A percentile compares a stretch with the other conserved stretches of the same genome.
phyloP scores from a whole-genome alignment of 2,329 filamentous ascomycete species.

The Aspergillus proliferans region DNA sequence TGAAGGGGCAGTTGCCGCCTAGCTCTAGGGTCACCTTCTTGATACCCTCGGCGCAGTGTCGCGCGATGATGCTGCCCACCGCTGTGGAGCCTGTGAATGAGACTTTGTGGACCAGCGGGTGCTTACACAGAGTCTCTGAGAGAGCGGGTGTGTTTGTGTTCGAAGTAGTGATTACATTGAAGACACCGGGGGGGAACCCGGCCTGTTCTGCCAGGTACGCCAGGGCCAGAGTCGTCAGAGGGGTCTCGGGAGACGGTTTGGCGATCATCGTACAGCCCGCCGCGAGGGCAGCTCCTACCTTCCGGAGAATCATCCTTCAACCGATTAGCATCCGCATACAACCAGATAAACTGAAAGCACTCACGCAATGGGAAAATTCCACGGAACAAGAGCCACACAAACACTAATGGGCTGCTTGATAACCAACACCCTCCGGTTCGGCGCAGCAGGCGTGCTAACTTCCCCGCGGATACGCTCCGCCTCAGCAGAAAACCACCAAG shows the following conservation, averaged over 20 bases:
- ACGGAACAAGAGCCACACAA: constrained; percentile 62
- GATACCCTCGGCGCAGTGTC: constrained; percentile 53
- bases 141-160: constrained; percentile 34
- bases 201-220: constrained; percentile 48
- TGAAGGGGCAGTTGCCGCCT: constrained; percentile 60
- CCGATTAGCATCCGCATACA: too few relatives aligned
- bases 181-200: constrained; percentile 54
- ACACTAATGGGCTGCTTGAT: constrained; percentile 71
- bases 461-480: constrained; percentile 57
- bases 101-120: constrained; percentile 56
- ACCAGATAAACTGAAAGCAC: too few relatives aligned
- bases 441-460: constrained; percentile 53
- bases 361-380: constrained; percentile 62
- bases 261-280: constrained; percentile 69
- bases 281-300: constrained; percentile 61
- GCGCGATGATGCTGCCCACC: constrained; percentile 57
- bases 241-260: constrained; percentile 67
- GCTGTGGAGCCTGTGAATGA: constrained; percentile 56
- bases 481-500: constrained; percentile 56
- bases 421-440: constrained; percentile 61
- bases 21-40: constrained; percentile 62
- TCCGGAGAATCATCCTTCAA: constrained; percentile 54
- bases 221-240: constrained; percentile 51
- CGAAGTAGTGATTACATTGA: constrained; percentile 55
- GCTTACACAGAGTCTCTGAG: constrained; percentile 47